Evolutionary conservation across 1,139 yeast species (phyloP), one percentile per base, ranked within the genome.

Genomic region (Taiozyma sp.): DNA sequence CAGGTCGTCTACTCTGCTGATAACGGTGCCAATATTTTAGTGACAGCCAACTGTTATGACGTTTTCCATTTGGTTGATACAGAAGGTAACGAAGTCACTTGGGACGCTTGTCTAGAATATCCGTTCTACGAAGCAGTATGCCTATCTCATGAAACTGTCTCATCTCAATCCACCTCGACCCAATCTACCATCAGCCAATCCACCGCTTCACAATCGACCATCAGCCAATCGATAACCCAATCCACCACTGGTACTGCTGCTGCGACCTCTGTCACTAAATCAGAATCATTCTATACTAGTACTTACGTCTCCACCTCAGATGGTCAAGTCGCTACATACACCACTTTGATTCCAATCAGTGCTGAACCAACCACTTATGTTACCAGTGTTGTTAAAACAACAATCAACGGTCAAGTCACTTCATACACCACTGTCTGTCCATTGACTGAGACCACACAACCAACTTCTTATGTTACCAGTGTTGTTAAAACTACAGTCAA

Each of bases 91-190:
- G 51, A 43, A 3, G 48, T 61, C 24, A 51, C 53, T 22, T 61
- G 65, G 65, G 34, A 48, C 8, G 47, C 57, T 7, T 61, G 65
- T 53, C 52, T 47, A 22, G 65, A 61, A 47, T 61, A 54, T 54
- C 56, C 62, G 51, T 58, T 58, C 56, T 58, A 51, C 47, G 49
- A 52, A 43, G 23, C 52, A 2, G 34, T 51, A 13, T 59, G 63
- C 51, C 51, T 32, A 23, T 23, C 24, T 38, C 24, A 23, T 19
- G 24, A 38, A 22, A 34, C 27, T 4, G 14, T 40, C 30, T 40
- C 43, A 23, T 23, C 28, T 24, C 19, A 24, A 24, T 24, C 27
- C 3, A 8, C 43, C 12, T 28, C 30, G 2, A 12, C 12, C 30
- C 30, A 28, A 28, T 28, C 30, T 10, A 9, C 30, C 4, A 4